Conservation (phyloP, 1,284 basidiomycete genomes). For the Testicularia cyperi region DNA sequence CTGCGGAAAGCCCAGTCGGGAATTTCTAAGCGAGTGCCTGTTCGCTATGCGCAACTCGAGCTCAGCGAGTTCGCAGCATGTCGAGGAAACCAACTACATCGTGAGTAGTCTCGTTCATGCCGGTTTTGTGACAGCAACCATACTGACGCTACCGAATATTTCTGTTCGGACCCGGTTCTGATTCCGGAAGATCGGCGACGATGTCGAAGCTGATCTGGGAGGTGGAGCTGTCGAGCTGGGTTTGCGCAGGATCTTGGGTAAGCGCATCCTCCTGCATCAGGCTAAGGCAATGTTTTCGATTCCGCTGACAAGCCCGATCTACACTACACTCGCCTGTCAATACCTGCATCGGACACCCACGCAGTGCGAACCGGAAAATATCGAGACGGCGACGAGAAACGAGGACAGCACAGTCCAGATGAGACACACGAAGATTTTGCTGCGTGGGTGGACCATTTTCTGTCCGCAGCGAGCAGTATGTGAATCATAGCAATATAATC, state of each 20-base stretch:
- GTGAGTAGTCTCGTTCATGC: constrained; percentile 14
- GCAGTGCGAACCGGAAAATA: constrained; percentile 34
- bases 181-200: constrained; percentile 28
- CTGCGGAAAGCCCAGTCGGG: constrained; percentile 27
- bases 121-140: background rate
- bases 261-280: background rate
- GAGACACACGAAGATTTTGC: constrained; percentile 16
- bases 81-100: constrained; percentile 21
- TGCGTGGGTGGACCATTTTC: constrained; percentile 22
- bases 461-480: too few relatives aligned
- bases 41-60: constrained; percentile 13
- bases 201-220: constrained; percentile 31
- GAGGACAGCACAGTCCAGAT: constrained; percentile 12
- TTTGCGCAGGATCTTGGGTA: constrained; percentile 24
- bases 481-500: too few relatives aligned
- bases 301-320: too few relatives aligned
- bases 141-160: background rate
- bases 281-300: too few relatives aligned
- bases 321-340: background rate
- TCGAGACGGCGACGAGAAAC: constrained; percentile 15
- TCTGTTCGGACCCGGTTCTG: background rate
- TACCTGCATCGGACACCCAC: background rate
- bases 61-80: background rate
- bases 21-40: constrained; percentile 30
- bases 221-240: constrained; percentile 30